Evolutionary conservation across 306 rosid genomes (phyloP).

Genomic region (Pyrus bretschneideri): DNA sequence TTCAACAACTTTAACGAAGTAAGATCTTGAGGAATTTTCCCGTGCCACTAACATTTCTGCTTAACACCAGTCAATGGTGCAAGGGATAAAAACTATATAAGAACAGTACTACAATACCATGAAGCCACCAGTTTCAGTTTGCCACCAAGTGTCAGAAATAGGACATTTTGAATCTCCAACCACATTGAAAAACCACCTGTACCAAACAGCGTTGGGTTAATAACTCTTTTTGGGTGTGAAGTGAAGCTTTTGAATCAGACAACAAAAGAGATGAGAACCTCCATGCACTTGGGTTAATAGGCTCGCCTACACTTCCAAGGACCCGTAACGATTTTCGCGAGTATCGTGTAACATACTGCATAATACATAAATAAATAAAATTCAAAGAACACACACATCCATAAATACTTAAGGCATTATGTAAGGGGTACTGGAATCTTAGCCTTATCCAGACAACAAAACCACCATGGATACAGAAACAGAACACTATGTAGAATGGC

Average conservation of each 20-base stretch:
- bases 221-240: neutral
- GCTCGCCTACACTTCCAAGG: constrained; percentile 97
- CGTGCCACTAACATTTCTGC: neutral
- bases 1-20: neutral
- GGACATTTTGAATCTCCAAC: constrained; percentile 97
- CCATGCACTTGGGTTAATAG: constrained; percentile 99
- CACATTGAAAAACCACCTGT: constrained; percentile 88
- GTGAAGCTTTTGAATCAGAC: neutral
- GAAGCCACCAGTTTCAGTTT: constrained; percentile 99
- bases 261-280: constrained; percentile 38
- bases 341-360: constrained; percentile 88
- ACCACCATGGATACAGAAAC: neutral
- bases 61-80: neutral
- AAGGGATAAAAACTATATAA: constrained; percentile 16
- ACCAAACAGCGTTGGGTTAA: constrained; percentile 13
- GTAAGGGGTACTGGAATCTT: neutral
- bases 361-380: neutral
- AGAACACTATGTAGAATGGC: neutral
- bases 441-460: neutral
- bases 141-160: constrained; percentile 99
- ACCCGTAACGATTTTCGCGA: constrained; percentile 82
- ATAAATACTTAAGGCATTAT: neutral
- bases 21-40: neutral
- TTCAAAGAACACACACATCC: neutral
- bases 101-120: constrained; percentile 53